Conservation (phyloP, 1,139 yeast species). For the Kluyveromyces sp. region DNA sequence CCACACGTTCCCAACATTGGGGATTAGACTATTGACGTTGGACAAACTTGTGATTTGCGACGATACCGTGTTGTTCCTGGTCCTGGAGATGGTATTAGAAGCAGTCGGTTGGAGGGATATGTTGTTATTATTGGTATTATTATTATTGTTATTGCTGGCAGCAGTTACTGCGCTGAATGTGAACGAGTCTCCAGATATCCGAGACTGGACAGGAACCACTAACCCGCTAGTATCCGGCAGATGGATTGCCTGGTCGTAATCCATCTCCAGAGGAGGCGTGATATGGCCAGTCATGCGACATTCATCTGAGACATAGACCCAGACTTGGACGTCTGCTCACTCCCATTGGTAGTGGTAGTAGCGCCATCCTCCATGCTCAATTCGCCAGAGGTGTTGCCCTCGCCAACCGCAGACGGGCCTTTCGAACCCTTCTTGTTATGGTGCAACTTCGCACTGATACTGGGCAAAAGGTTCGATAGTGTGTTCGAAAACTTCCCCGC, state of each 20-base stretch:
- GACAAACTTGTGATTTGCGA: constrained; percentile 30
- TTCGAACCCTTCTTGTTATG: constrained; percentile 23
- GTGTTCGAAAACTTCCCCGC: constrained; percentile 30
- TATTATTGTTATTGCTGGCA: no score
- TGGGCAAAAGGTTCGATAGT: constrained; percentile 26
- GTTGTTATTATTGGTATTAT: not conserved
- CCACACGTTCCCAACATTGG: constrained; percentile 23
- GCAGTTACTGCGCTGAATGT: constrained; percentile 11
- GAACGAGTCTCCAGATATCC: constrained; percentile 26
- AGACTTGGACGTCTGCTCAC: constrained; percentile 8
- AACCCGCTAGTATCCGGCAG: constrained; percentile 23
- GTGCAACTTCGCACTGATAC: constrained; percentile 29
- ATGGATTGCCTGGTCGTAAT: constrained; percentile 18
- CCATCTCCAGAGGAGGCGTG: constrained; percentile 20
- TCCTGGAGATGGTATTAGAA: constrained; percentile 20
- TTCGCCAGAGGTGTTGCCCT: constrained; percentile 5
- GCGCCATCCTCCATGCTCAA: constrained; percentile 5
- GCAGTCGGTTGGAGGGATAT: constrained; percentile 9
- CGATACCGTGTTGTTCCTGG: constrained; percentile 28
- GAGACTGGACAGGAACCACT: constrained; percentile 15
- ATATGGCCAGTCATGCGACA: constrained; percentile 12
- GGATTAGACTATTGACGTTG: constrained; percentile 18
- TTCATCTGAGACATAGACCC: constrained; percentile 12
- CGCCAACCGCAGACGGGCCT: constrained; percentile 4
- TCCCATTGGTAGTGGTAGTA: constrained; percentile 9